Conservation (phyloP, 768 basidiomycete genomes). For the Lentinus brumalis region DNA sequence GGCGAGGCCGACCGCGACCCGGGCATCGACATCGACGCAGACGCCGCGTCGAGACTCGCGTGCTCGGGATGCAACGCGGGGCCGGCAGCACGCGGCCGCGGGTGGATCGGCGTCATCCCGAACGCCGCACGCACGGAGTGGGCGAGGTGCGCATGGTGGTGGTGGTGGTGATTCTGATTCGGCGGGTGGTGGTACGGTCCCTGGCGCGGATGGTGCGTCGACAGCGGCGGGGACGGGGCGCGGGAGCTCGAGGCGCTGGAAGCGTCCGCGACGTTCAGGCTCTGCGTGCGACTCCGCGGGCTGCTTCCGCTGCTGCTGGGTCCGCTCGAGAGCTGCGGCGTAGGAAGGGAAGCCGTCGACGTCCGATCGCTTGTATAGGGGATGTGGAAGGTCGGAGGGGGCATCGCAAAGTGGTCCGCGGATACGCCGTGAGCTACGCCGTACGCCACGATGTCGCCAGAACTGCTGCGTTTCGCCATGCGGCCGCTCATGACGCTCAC, state of each 20-base stretch:
- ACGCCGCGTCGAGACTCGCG: slow-evolving; percentile 6
- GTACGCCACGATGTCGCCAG: slow-evolving; percentile 32
- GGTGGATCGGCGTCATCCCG: slow-evolving; percentile 85
- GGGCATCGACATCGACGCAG: slow-evolving; percentile 39
- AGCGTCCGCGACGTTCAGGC: slow-evolving; percentile 26
- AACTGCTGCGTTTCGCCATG: slow-evolving; percentile 30
- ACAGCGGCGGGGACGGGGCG: slow-evolving; percentile 53
- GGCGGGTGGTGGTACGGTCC: slow-evolving; percentile 10
- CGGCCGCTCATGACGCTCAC: slow-evolving; percentile 22
- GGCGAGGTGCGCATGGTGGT: slow-evolving; percentile 66
- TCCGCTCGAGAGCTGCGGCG: slow-evolving; percentile 66
- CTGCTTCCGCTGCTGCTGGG: slow-evolving; percentile 67
- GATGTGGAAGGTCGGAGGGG: slow-evolving; percentile 22
- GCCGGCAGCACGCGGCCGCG: slow-evolving; percentile 35
- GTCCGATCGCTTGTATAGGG: slow-evolving; percentile 30
- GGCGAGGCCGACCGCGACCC: slow-evolving; percentile 66
- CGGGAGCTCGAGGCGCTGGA: slow-evolving; percentile 52
- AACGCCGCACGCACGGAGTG: slow-evolving; percentile 87
- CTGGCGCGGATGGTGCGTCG: slow-evolving; percentile 11
- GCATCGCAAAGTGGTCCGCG: slow-evolving; percentile 27
- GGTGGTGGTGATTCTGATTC: slow-evolving; percentile 12
- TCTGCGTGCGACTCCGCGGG: slow-evolving; percentile 53
- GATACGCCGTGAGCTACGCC: slow-evolving; percentile 30
- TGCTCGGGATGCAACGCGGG: slow-evolving; percentile 25
- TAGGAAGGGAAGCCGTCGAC: slow-evolving; percentile 39